Evolutionary conservation across 768 basidiomycete genomes (phyloP).

Genomic region (Cystobasidium ongulense): DNA sequence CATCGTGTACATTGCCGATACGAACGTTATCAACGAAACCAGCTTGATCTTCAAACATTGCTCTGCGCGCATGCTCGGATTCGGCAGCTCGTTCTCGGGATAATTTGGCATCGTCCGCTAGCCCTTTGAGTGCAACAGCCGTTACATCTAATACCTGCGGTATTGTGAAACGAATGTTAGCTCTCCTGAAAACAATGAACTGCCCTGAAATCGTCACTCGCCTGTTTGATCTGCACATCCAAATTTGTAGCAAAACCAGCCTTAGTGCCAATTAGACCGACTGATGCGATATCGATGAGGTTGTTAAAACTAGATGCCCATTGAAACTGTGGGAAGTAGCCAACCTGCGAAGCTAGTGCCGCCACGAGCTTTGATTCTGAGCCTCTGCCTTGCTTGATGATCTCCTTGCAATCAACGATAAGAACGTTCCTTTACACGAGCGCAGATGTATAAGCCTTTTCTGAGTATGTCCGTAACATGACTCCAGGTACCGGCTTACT

Average conservation of each 20-base stretch:
- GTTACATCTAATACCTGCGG: slow-evolving; percentile 63
- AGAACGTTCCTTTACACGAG: slow-evolving; percentile 55
- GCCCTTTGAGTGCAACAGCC: slow-evolving; percentile 60
- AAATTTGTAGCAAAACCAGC: slow-evolving; percentile 75
- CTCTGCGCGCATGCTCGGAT: slow-evolving; percentile 46
- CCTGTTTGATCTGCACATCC: slow-evolving; percentile 68
- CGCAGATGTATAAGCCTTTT: background rate
- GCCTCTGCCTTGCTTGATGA: slow-evolving; percentile 53
- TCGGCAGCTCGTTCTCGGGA: slow-evolving; percentile 49
- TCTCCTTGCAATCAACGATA: slow-evolving; percentile 71
- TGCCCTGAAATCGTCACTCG: background rate
- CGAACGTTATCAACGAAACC: slow-evolving; percentile 46
- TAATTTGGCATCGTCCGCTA: slow-evolving; percentile 45
- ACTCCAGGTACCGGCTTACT: background rate
- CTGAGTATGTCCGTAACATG: background rate
- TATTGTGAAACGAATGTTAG: background rate
- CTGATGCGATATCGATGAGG: slow-evolving; percentile 80
- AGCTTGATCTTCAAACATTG: slow-evolving; percentile 46
- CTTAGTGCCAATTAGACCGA: slow-evolving; percentile 94
- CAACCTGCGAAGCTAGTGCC: slow-evolving; percentile 52
- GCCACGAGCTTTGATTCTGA: slow-evolving; percentile 40
- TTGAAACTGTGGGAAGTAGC: slow-evolving; percentile 59
- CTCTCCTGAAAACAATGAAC: slow-evolving; percentile 3
- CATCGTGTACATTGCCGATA: slow-evolving; percentile 50
- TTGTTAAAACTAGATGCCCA: slow-evolving; percentile 44